A percentile compares a stretch with the other conserved stretches of the same genome.
phyloP scores from a whole-genome alignment of 1,284 basidiomycete genomes.

The Leccinum pallidistipes region DNA sequence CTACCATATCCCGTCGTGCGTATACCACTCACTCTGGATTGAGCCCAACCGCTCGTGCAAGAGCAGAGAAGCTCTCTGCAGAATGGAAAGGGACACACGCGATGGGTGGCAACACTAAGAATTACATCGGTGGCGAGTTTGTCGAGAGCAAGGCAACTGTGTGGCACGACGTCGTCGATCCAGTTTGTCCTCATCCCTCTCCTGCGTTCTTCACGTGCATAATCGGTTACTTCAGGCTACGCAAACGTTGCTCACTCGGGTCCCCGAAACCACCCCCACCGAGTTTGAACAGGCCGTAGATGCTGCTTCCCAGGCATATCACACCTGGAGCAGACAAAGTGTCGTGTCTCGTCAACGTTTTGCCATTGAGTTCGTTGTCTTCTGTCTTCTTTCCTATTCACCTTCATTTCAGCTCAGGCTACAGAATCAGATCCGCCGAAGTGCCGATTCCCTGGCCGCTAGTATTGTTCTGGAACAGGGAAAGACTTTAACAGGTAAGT shows the following conservation, averaged over 20 bases:
- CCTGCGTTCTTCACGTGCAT: not conserved
- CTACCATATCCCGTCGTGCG: conserved; percentile 36
- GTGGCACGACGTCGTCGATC: conserved; percentile 88
- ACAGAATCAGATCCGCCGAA: conserved; percentile 76
- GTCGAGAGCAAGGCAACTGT: conserved; percentile 74
- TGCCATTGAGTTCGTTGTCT: conserved; percentile 75
- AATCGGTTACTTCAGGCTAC: conserved; percentile 58
- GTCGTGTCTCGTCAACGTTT: conserved; percentile 88
- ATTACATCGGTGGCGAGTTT: conserved; percentile 88
- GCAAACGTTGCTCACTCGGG: conserved; percentile 84
- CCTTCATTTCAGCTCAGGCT: conserved; percentile 48
- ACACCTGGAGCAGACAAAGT: conserved; percentile 86
- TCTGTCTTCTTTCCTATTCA: not conserved
- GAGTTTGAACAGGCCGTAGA: conserved; percentile 90
- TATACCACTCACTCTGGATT: conserved; percentile 51
- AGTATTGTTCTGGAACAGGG: conserved; percentile 90
- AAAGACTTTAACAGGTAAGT: conserved; percentile 84
- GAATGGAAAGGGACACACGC: conserved; percentile 87
- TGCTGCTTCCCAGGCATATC: conserved; percentile 86
- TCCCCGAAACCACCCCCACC: conserved; percentile 82
- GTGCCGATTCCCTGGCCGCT: conserved; percentile 72
- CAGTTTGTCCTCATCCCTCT: conserved; percentile 49
- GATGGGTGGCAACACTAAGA: conserved; percentile 82
- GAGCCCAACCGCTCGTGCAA: conserved; percentile 51
- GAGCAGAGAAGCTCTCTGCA: conserved; percentile 65